phyloP scores from a whole-genome alignment of 192 early-diverging fungal species.

The Entomortierella parvispora region DNA sequence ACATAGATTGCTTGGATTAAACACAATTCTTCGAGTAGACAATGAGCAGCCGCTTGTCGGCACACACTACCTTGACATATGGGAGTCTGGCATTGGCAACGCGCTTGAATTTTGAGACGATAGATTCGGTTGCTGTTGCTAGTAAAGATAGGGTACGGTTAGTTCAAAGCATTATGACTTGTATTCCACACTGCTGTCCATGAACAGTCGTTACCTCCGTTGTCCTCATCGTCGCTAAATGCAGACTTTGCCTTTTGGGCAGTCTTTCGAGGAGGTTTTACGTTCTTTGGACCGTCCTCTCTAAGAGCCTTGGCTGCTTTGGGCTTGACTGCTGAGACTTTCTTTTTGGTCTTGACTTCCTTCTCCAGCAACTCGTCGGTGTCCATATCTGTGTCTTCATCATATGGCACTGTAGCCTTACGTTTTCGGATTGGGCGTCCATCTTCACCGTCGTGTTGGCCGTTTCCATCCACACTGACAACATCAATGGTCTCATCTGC shows the following conservation, averaged over 20 bases:
- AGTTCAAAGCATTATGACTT: too few species aligned
- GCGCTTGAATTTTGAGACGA: conserved; percentile 34
- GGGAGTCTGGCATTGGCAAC: conserved; percentile 24
- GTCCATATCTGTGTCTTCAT: conserved; percentile 50
- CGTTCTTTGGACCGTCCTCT: conserved; percentile 4
- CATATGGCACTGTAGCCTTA: conserved; percentile 40
- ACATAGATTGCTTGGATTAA: background rate
- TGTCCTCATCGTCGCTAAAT: conserved; percentile 49
- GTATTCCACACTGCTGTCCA: background rate
- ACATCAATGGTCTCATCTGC: conserved; percentile 36
- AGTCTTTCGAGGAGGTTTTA: conserved; percentile 30
- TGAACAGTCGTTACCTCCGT: conserved; percentile 1
- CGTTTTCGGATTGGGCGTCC: conserved; percentile 44
- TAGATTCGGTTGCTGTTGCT: conserved; percentile 2
- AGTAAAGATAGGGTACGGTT: background rate
- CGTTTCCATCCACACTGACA: conserved; percentile 32
- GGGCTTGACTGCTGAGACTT: conserved; percentile 16
- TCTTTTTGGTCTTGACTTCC: conserved; percentile 47
- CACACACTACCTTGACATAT: conserved; percentile 30
- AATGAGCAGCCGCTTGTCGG: background rate
- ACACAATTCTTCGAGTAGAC: background rate
- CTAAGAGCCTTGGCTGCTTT: conserved; percentile 9
- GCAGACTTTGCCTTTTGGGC: conserved; percentile 22
- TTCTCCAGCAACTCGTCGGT: conserved; percentile 46
- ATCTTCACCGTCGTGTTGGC: conserved; percentile 19